Conservation (phyloP, 1,284 basidiomycete species). For the Ceratobasidium sp. region DNA sequence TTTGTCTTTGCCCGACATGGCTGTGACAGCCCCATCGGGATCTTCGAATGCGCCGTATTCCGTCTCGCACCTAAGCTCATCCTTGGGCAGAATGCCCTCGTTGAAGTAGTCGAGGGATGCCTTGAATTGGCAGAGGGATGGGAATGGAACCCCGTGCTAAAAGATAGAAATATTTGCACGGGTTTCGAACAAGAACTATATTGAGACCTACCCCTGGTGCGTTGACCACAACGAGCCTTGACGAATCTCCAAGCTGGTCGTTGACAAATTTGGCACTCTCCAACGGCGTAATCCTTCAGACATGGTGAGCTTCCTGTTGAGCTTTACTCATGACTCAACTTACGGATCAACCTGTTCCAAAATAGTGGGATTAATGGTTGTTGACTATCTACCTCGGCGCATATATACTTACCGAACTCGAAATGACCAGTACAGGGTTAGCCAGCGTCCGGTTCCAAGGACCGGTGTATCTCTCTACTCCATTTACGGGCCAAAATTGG, state of each 20-base stretch:
- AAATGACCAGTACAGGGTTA: conserved; percentile 37
- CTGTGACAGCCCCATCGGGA: not conserved
- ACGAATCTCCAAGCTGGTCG: conserved; percentile 18
- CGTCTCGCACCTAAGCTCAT: conserved; percentile 22
- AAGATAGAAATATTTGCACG: not conserved
- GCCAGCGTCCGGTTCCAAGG: conserved; percentile 38
- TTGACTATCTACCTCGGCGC: not conserved
- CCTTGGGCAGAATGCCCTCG: conserved; percentile 17
- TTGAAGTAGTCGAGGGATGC: conserved; percentile 27
- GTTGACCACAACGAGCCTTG: conserved; percentile 19
- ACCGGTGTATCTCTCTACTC: conserved; percentile 40
- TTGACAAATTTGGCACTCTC: conserved; percentile 28
- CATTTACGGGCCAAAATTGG: conserved; percentile 41
- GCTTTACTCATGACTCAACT: not conserved
- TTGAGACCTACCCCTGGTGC: conserved; percentile 19
- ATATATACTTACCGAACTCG: conserved; percentile 30
- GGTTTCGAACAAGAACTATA: not conserved
- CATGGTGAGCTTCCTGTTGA: not conserved
- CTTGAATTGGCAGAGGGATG: conserved; percentile 27
- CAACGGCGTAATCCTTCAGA: conserved; percentile 23
- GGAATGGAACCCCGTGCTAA: conserved; percentile 30
- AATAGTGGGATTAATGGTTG: not conserved
- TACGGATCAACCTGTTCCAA: conserved; percentile 28
- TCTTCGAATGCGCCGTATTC: conserved; percentile 19
- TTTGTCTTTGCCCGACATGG: conserved; percentile 12